Conservation (phyloP, 1,139 yeast genomes). For the Geotrichum klebahnii region DNA sequence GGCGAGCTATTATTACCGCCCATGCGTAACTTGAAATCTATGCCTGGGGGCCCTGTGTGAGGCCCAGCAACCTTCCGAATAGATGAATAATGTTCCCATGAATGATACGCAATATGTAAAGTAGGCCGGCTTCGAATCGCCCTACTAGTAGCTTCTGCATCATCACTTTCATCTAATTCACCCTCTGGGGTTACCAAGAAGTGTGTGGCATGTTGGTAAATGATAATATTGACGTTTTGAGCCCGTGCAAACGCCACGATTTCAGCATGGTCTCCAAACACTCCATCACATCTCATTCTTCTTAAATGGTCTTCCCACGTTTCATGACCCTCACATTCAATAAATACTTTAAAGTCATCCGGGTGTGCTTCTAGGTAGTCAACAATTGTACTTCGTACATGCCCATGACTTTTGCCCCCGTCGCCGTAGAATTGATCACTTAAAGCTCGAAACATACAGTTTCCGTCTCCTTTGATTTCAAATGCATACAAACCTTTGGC, state of each 20-base stretch:
- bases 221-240: constrained; percentile 35
- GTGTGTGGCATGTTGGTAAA: constrained; percentile 28
- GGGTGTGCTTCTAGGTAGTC: constrained; percentile 35
- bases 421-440: constrained; percentile 43
- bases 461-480: constrained; percentile 43
- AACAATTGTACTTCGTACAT: constrained; percentile 37
- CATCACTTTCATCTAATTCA: neutral
- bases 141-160: constrained; percentile 1
- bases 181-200: constrained; percentile 21
- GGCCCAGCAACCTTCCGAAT: constrained; percentile 42
- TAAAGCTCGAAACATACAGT: constrained; percentile 44
- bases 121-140: constrained; percentile 14
- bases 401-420: constrained; percentile 33
- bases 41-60: constrained; percentile 38
- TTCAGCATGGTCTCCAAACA: constrained; percentile 44
- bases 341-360: constrained; percentile 35
- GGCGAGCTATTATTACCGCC: neutral
- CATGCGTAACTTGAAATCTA: constrained; percentile 12
- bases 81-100: constrained; percentile 45
- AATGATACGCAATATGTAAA: constrained; percentile 43
- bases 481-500: constrained; percentile 40
- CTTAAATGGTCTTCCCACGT: constrained; percentile 38
- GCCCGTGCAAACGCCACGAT: constrained; percentile 42
- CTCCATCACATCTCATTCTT: constrained; percentile 41
- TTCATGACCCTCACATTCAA: constrained; percentile 33